Conservation (phyloP, 306 rosid genomes). For the Fagus sylvatica region DNA sequence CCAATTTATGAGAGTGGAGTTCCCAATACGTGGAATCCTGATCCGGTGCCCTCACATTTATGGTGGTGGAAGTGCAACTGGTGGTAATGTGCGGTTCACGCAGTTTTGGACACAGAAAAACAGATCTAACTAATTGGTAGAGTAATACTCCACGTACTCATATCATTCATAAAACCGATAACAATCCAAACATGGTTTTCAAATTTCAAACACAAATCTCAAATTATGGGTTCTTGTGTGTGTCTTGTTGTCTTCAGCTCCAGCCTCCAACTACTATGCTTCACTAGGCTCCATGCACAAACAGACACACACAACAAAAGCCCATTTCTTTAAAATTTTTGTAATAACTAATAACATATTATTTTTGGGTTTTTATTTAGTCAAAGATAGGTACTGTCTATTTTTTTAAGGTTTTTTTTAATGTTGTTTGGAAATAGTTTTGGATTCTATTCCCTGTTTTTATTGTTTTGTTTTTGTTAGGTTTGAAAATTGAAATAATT, state of each 20-base stretch:
- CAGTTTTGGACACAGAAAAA: neutral
- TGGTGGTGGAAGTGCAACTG: neutral
- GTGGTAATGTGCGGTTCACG: neutral
- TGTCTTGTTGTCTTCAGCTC: slow-evolving; percentile 12
- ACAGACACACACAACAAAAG: slow-evolving; percentile 6
- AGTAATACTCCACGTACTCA: no score
- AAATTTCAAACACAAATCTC: slow-evolving; percentile 31
- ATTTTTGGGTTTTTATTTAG: neutral
- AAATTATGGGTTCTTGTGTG: slow-evolving; percentile 4
- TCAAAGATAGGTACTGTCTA: slow-evolving; percentile 17
- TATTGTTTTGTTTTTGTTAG: neutral
- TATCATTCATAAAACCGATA: neutral
- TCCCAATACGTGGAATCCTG: no score
- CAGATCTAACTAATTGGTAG: neutral
- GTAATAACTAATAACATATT: neutral
- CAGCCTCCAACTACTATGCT: neutral
- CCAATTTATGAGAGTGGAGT: no score
- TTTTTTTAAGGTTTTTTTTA: neutral
- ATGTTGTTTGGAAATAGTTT: slow-evolving; percentile 22
- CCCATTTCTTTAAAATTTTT: neutral
- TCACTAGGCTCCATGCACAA: slow-evolving; percentile 12
- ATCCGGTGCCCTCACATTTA: no score
- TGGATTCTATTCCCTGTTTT: slow-evolving; percentile 20
- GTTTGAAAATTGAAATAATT: slow-evolving; percentile 1
- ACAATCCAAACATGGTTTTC: slow-evolving; percentile 1